Evolutionary conservation across 2,329 filamentous ascomycete genomes (phyloP), one percentile per base, ranked within the genome.

Genomic region (Curvularia sp.): DNA sequence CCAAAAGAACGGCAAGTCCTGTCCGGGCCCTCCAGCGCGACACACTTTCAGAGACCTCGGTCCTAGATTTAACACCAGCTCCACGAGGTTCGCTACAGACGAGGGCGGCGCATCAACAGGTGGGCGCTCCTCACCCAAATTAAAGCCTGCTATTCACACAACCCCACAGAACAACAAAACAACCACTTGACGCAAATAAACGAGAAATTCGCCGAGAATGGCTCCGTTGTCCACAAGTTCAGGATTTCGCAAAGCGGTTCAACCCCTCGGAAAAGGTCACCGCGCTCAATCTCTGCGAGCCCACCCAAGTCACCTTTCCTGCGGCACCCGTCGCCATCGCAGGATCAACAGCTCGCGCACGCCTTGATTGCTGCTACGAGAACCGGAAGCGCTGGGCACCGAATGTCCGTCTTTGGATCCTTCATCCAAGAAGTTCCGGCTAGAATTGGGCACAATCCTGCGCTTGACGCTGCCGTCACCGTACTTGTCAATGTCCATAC

Each of bases 41-140:
- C 73, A 75, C 43, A 75, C 70, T 0, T 75, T 75, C 61, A 71
- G 59, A 65, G 70, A 73, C 27, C 53, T 68, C 13, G 71, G 70
- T 13, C 67, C 67, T 15, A 62, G 55, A 43, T 49, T 72, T 8
- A 62, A 55, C 15, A 56, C 19, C 13, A 55, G 50, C 23, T 8
- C 53, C 7, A 34, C 55, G 15, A 46, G 39, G 25, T 25, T 30
- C 6, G 50, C 30, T 3, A 6, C 39, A 1, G 55, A 56, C 53
- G 32, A 53, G 23, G 21, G 36, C 21, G 30, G 27, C 10, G 7
- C 48, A 48, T 21, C 57, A 41, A 21, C 50, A 49, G 49, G 60
- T 61, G 42, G 19, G 55, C 41, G 4, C 0, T 10, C 8, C 1
- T 36, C 10, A 15, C 13, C 15, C 7, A 48, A 34, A 8, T 15